These are phyloP conservation scores for Coprinopsis sp. DNA, from an alignment of 768 basidiomycete genomes.

Conservation along the genomic window DNA sequence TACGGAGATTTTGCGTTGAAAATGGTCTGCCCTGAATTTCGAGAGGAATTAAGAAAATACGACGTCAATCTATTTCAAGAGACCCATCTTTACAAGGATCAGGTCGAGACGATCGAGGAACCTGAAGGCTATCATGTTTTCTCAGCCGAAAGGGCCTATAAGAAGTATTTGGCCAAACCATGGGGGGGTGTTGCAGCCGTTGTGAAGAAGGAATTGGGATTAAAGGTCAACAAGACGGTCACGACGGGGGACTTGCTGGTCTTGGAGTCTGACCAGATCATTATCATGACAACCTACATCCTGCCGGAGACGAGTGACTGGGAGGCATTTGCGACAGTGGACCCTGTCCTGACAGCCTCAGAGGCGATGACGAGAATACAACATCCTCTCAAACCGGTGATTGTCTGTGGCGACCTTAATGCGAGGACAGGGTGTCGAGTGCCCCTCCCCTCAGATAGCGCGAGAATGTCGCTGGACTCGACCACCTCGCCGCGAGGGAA, in stretches of 20 bases:
- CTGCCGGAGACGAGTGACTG: background rate
- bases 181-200: background rate
- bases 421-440: background rate
- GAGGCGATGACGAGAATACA: background rate
- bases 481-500: background rate
- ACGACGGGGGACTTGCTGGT: background rate
- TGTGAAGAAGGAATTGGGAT: background rate
- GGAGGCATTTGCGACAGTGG: background rate
- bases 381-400: background rate
- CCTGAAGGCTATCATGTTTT: background rate
- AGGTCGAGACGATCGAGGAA: background rate
- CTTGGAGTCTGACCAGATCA: background rate
- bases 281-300: background rate
- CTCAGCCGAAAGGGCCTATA: background rate
- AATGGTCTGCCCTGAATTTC: background rate
- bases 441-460: background rate
- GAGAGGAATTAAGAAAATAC: background rate
- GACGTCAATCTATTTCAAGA: constrained; percentile 1
- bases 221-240: background rate
- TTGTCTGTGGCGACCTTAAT: background rate
- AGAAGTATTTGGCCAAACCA: background rate
- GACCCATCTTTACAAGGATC: background rate
- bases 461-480: background rate
- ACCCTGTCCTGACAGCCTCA: too few relatives aligned
- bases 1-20: background rate